phyloP scores from a whole-genome alignment of 768 basidiomycete genomes.

The Pleurotus eryngii region DNA sequence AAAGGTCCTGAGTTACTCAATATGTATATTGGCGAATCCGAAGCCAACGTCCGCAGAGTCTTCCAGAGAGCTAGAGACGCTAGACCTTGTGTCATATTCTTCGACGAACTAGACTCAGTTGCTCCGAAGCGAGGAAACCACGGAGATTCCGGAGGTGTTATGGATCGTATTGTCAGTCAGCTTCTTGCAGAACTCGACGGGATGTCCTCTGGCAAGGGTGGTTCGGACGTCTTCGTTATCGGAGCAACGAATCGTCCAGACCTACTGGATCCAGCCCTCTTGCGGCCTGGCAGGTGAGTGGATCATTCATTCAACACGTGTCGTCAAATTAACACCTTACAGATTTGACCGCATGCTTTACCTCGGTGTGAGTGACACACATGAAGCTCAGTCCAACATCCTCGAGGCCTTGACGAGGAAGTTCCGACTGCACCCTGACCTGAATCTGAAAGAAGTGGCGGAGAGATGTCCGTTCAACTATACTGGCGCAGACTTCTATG shows the following conservation, averaged over 20 bases:
- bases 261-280: slow-evolving; percentile 81
- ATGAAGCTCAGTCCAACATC: slow-evolving; percentile 83
- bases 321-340: slow-evolving; percentile 2
- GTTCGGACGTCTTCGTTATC: slow-evolving; percentile 84
- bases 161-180: slow-evolving; percentile 97
- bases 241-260: slow-evolving; percentile 96
- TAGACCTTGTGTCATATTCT: slow-evolving; percentile 92
- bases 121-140: slow-evolving; percentile 94
- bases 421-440: slow-evolving; percentile 72
- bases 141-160: slow-evolving; percentile 95
- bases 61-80: slow-evolving; percentile 92
- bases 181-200: slow-evolving; percentile 92
- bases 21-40: slow-evolving; percentile 98
- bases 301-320: background rate
- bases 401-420: slow-evolving; percentile 89
- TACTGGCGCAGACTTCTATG: slow-evolving; percentile 98
- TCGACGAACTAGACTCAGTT: slow-evolving; percentile 93
- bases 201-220: slow-evolving; percentile 61
- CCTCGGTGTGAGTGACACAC: slow-evolving; percentile 85
- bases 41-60: slow-evolving; percentile 92
- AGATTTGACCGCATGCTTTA: slow-evolving; percentile 98
- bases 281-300: slow-evolving; percentile 80
- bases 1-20: slow-evolving; percentile 95
- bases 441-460: slow-evolving; percentile 64
- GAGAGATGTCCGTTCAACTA: slow-evolving; percentile 85